A percentile compares a stretch with the other conserved stretches of the same genome.
phyloP scores from a whole-genome alignment of 495 filamentous ascomycete genomes.

The Amniculicola lignicola region DNA sequence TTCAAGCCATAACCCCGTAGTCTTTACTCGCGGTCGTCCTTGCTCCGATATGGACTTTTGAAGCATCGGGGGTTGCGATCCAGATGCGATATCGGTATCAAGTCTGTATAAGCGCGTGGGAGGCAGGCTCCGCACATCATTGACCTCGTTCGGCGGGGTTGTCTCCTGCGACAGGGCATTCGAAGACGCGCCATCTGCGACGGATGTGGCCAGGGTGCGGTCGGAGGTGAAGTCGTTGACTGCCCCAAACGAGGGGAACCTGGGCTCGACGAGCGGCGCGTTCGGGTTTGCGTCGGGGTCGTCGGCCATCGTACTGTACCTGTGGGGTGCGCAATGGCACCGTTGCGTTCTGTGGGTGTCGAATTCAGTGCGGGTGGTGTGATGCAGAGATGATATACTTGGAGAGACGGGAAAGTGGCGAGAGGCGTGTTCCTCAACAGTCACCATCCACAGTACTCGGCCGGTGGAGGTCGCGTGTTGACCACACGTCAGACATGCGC shows the following conservation, averaged over 20 bases:
- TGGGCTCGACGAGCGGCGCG: constrained; percentile 8
- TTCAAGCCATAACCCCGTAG: constrained; percentile 4
- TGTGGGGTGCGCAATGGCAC: too few species aligned
- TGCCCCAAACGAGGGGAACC: too few species aligned
- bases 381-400: too few species aligned
- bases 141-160: background rate
- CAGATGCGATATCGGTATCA: background rate
- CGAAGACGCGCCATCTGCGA: background rate
- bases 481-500: too few species aligned
- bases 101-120: background rate
- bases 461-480: too few species aligned
- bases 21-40: background rate
- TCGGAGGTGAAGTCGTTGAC: background rate
- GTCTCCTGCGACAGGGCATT: background rate
- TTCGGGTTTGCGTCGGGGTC: constrained; percentile 1
- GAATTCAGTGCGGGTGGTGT: too few species aligned
- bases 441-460: too few species aligned
- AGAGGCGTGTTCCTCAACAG: too few species aligned
- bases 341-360: too few species aligned
- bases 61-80: background rate
- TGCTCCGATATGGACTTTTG: constrained; percentile 17
- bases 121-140: background rate
- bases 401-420: too few species aligned
- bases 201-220: too few species aligned
- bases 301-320: constrained; percentile 25